phyloP scores from a whole-genome alignment of 768 basidiomycete genomes.

The Lactarius deliciosus region DNA sequence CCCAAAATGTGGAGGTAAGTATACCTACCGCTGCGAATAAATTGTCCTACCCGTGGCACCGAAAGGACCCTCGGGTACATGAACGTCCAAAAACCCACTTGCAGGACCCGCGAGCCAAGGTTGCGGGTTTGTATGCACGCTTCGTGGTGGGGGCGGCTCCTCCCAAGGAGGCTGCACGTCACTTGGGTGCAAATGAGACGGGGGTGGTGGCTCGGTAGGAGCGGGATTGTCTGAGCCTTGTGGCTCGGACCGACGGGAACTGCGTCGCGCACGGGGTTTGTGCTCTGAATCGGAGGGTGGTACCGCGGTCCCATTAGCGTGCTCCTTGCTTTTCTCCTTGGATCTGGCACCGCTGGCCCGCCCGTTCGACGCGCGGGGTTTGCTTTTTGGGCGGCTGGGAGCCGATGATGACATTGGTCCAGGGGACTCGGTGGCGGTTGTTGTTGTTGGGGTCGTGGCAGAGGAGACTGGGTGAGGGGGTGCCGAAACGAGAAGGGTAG shows the following conservation, averaged over 20 bases:
- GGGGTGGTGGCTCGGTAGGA: slow-evolving; percentile 2
- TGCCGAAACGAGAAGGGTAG: slow-evolving; percentile 6
- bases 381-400: slow-evolving; percentile 18
- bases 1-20: neutral
- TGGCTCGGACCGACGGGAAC: slow-evolving; percentile 28
- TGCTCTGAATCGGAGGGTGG: slow-evolving; percentile 13
- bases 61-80: slow-evolving; percentile 26
- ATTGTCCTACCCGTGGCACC: slow-evolving; percentile 30
- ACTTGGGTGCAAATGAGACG: slow-evolving; percentile 2
- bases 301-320: slow-evolving; percentile 10
- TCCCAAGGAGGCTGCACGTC: slow-evolving; percentile 17
- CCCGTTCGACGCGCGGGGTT: slow-evolving; percentile 22
- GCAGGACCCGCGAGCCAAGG: slow-evolving; percentile 30
- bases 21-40: slow-evolving; percentile 29
- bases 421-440: slow-evolving; percentile 8
- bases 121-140: slow-evolving; percentile 15
- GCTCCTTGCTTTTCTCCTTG: slow-evolving; percentile 26
- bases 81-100: slow-evolving; percentile 25
- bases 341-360: slow-evolving; percentile 20
- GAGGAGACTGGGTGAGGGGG: slow-evolving; percentile 20
- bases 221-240: slow-evolving; percentile 9
- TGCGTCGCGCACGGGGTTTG: slow-evolving; percentile 19
- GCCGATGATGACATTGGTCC: slow-evolving; percentile 6
- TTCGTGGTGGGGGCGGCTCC: slow-evolving; percentile 12
- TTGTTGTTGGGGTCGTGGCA: slow-evolving; percentile 21